Evolutionary conservation across 176 grass and related monocot genomes (phyloP), one percentile per base, ranked within the genome.

Genomic region (Musa itinerans): DNA sequence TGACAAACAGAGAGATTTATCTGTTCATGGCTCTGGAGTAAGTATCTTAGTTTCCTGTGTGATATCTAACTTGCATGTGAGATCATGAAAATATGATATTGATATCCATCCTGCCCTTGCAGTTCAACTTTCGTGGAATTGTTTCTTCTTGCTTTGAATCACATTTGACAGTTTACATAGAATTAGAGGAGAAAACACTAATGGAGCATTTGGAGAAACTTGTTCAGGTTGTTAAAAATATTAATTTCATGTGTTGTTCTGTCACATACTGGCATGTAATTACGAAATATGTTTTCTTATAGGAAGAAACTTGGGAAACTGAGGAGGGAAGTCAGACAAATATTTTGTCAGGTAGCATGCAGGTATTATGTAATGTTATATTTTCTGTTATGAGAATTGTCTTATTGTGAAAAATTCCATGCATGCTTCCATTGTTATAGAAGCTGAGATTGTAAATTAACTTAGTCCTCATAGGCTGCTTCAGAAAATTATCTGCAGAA

Each of bases 221-320:
- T 87, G 89, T 92, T 76, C 95, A 92, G 95, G 95, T 99, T 74
- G 14, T 74, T 56, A 74, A 54, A 53, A 10, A 29, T 3, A 0
- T 74, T 34, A 58, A 26, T 29, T 56, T 25, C 22, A 24, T 17
- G 50, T 56, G 19, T 10, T 82, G 50, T 79, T 21, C 15, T 29
- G 26, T 71, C 14, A 20, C 10, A 25, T 64, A n/a, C 26, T 27
- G 20, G 48, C 34, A 43, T 54, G 43, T 10, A 56, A 8, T 64
- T 51, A 48, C 14, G 55, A 62, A 53, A n/a, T 68, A 84, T 58
- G 52, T 79, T 26, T 81, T 74, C 52, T 76, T 63, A 19, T 73
- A 99, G 95, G 95, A 99, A 88, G 95, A 99, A 86, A 94, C 89
- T 82, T 99, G 95, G 95, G 95, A 99, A 86, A 99, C 72, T 62